phyloP scores from a whole-genome alignment of 2,329 filamentous ascomycete species.

The Trichoderma sp. region DNA sequence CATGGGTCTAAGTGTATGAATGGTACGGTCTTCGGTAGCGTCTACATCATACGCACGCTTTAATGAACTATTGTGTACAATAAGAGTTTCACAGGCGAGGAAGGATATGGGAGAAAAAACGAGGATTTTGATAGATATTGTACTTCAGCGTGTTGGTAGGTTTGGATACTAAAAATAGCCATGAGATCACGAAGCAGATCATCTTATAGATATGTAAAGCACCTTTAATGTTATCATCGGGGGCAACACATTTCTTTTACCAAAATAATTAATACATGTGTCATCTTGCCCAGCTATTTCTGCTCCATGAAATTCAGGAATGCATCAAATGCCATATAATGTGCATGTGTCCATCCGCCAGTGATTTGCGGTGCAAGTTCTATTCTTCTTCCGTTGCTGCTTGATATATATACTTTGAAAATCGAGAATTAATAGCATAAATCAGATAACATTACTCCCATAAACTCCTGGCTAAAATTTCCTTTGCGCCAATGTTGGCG shows the following conservation, averaged over 20 bases:
- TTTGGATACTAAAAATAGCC: not conserved
- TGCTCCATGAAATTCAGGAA: not conserved
- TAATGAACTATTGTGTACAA: not conserved
- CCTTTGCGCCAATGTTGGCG: conserved; percentile 73
- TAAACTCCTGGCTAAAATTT: conserved; percentile 59
- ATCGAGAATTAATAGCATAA: not conserved
- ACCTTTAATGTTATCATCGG: not conserved
- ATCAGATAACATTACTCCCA: not conserved
- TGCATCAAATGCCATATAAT: not conserved
- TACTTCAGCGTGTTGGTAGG: not conserved
- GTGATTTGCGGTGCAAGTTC: not conserved
- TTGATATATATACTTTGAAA: not conserved
- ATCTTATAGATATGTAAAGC: not conserved
- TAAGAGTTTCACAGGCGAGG: not conserved
- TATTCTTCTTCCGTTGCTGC: not conserved
- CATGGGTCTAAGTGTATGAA: conserved; percentile 52
- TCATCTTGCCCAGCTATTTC: not conserved
- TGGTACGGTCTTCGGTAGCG: not conserved
- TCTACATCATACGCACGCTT: not conserved
- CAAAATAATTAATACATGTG: not conserved
- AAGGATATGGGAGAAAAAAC: too few species aligned
- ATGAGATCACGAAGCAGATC: not conserved
- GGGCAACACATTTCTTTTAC: not conserved
- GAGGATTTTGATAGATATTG: not conserved
- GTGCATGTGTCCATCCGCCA: not conserved